Base-by-base conservation (phyloP, 2,329 filamentous ascomycete species). In the Exserohilum turcica region DNA sequence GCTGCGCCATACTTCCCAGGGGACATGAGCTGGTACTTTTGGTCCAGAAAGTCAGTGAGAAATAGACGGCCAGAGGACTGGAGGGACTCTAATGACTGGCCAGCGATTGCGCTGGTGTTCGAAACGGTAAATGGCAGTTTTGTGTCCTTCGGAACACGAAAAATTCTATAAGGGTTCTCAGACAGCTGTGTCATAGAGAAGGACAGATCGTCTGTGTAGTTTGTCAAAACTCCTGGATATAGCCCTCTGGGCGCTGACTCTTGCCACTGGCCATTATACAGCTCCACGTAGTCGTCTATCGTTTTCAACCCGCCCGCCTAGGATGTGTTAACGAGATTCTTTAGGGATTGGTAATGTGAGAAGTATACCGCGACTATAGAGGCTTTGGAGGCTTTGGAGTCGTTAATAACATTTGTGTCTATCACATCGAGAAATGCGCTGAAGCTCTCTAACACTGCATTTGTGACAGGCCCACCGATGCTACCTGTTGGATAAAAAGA, bases 1-100 rank as follows among this genome's bases (percentile, higher is more conserved):
- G 76, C 75, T 1, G 76, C 77, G 1, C 71, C 68, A 81, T 5
- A 82, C 15, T 15, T 36, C 5, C 33, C 33, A 36, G 33, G 15
- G 6, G 5, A 16, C 33, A 5, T 19, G 12, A 16, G 5, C 5
- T 8, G 6, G 33, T 16, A 31, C 29, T 31, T 31, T 36, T 36
- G 33, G 12, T 36, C 33, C 4, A 36, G 33, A 36, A 36, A 36
- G 2, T 36, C 33, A 10, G 33, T 36, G 19, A 36, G 15, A 18
- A 36, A 36, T 7, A 36, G 72, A 6, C 76, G 71, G 3, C 77
- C 76, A 12, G 65, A 53, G 0, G 52, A 29, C 3, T 75, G 66
- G 1, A 82, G 70, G 2, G 62, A 43, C 10, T 63, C 48, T 6
- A 78, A 57, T 1, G 69, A 71, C n/a, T 32, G 21, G n/a, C n/a